Evolutionary conservation across 768 basidiomycete species (phyloP).

Genomic region (Pleurotus sapidus): DNA sequence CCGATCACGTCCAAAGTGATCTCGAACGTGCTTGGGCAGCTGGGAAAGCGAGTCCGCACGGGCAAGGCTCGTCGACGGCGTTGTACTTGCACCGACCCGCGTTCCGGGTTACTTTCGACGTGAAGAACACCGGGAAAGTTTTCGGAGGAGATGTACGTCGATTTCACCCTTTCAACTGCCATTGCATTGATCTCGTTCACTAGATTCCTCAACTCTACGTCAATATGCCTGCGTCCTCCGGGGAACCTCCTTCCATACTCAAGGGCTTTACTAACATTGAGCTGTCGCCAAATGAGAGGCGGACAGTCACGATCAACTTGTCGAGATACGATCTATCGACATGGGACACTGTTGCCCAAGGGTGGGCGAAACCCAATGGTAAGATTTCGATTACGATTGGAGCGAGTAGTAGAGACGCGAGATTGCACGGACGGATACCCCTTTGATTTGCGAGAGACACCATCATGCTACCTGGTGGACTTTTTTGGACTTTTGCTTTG

Average conservation of each 20-base stretch:
- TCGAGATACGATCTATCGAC: slow-evolving; percentile 70
- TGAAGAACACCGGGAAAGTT: slow-evolving; percentile 61
- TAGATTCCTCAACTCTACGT: slow-evolving; percentile 71
- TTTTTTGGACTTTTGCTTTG: neutral
- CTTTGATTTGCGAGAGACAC: neutral
- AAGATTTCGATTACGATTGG: slow-evolving; percentile 62
- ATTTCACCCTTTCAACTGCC: neutral
- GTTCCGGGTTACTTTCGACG: slow-evolving; percentile 57
- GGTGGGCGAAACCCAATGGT: slow-evolving; percentile 71
- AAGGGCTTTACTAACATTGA: slow-evolving; percentile 67
- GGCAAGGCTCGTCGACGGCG: slow-evolving; percentile 57
- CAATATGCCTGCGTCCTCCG: slow-evolving; percentile 57
- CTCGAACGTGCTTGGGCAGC: slow-evolving; percentile 52
- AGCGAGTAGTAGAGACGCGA: slow-evolving; percentile 62
- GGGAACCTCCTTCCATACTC: slow-evolving; percentile 70
- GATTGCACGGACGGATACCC: slow-evolving; percentile 43
- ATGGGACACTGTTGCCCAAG: slow-evolving; percentile 74
- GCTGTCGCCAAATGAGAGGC: slow-evolving; percentile 43
- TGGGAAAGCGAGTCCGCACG: slow-evolving; percentile 52
- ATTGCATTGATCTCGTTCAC: neutral
- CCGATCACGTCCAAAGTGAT: slow-evolving; percentile 34
- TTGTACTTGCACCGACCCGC: slow-evolving; percentile 70
- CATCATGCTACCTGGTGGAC: neutral
- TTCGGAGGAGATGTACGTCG: slow-evolving; percentile 62
- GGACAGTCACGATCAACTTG: slow-evolving; percentile 50